Evolutionary conservation across 192 early-diverging fungal genomes (phyloP), one percentile per base, ranked within the genome.

Genomic region (Thoreauomyces humboldtii): DNA sequence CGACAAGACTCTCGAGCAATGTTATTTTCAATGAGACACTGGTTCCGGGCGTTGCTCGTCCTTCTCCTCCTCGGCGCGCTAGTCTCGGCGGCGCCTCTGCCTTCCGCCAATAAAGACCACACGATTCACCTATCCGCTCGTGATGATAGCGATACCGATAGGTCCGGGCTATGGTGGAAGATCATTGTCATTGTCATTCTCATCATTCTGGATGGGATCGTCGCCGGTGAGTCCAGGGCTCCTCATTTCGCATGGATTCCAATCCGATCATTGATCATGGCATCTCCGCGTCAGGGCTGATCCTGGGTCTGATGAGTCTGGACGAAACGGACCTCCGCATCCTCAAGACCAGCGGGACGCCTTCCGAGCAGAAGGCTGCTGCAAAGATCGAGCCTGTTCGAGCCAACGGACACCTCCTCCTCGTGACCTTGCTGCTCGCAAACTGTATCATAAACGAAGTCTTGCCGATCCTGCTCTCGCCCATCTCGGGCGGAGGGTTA

Each of bases 401-500:
- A 32, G 90, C 87, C 73, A 86, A 91, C 69, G 86, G 84, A 1
- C 94, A 96, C 62, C 89, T 92, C 89, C 86, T 98, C 11, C 77
- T 98, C 29, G 94, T 98, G 4, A 95, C 94, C 21, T 70, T 98
- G 42, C 69, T 98, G 21, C 63, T 96, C 37, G 87, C 86, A 7
- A 98, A 98, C 75, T 91, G 92, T 2, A 74, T 98, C 27, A 86
- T 96, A 29, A 98, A 98, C 76, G 96, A 98, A 70, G 89, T 91
- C 5, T 74, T 94, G 60, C 92, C 92, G 5, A 91, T 94, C 59
- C 80, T 94, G 52, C 77, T 91, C 55, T 85, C 91, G 59, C 84
- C 83, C 11, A 81, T 91, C 2, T 27, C 65, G 41, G 53, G 78
- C 7, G 75, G 74, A 46, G 92, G 91, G 1, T 77, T 86, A 46